phyloP scores from a whole-genome alignment of 257 asterid species.

The Gentiana straminea region DNA sequence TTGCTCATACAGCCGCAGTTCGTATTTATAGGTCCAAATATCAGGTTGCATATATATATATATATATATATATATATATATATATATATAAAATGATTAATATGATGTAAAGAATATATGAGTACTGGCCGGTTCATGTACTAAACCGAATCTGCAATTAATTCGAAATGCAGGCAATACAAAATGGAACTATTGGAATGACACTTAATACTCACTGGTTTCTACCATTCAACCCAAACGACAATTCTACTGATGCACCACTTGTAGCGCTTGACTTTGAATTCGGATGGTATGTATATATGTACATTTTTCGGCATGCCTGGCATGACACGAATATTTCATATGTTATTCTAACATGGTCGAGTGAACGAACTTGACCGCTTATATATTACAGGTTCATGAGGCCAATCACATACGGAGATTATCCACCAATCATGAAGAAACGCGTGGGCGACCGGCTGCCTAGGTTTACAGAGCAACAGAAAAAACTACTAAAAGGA shows the following conservation, averaged over 20 bases:
- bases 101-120: too few relatives aligned
- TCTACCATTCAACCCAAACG: conserved; percentile 20
- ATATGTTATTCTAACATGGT: neutral
- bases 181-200: conserved; percentile 37
- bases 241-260: conserved; percentile 19
- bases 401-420: conserved; percentile 7
- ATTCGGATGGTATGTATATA: conserved; percentile 34
- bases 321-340: too few relatives aligned
- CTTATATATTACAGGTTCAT: conserved; percentile 5
- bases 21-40: too few relatives aligned
- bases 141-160: neutral
- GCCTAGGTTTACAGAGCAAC: conserved; percentile 1
- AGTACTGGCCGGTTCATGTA: too few relatives aligned
- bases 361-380: neutral
- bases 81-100: too few relatives aligned
- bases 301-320: neutral
- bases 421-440: conserved; percentile 9
- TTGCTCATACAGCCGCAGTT: too few relatives aligned
- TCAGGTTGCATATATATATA: too few relatives aligned
- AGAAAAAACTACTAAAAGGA: neutral
- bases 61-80: too few relatives aligned
- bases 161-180: neutral
- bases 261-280: conserved; percentile 36
- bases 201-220: conserved; percentile 18
- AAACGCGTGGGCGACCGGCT: conserved; percentile 5